Evolutionary conservation across 495 filamentous ascomycete species (phyloP).

Genomic region (Xylaria intraflava): DNA sequence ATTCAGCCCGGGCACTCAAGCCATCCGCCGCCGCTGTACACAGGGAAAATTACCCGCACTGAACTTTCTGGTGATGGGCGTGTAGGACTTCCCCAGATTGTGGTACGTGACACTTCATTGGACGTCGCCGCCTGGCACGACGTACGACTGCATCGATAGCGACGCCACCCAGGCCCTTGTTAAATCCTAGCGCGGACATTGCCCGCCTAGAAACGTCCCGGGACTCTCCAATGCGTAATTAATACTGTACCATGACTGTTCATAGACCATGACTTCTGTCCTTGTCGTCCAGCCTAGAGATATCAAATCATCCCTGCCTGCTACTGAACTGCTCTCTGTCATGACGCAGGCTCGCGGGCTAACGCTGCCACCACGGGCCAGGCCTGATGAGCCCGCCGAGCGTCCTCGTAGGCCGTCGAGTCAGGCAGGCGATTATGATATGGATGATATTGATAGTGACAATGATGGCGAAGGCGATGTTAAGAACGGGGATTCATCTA

Average conservation of each 20-base stretch:
- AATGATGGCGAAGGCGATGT: constrained; percentile 29
- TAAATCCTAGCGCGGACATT: not conserved
- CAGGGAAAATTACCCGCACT: constrained; percentile 3
- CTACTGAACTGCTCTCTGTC: constrained; percentile 29
- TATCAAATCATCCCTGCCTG: constrained; percentile 30
- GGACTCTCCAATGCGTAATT: constrained; percentile 7
- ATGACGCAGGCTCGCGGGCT: constrained; percentile 39
- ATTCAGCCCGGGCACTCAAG: constrained; percentile 1
- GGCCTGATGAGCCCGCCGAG: constrained; percentile 41
- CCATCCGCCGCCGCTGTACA: not conserved
- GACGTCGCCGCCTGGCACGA: constrained; percentile 15
- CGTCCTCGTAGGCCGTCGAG: constrained; percentile 39
- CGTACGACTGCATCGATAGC: constrained; percentile 14
- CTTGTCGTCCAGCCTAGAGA: constrained; percentile 37
- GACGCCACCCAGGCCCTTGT: constrained; percentile 9
- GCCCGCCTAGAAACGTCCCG: constrained; percentile 2
- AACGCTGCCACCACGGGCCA: constrained; percentile 34
- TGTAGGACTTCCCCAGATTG: constrained; percentile 17
- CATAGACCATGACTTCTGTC: constrained; percentile 41
- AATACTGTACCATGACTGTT: constrained; percentile 12
- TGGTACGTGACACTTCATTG: constrained; percentile 19
- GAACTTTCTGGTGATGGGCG: constrained; percentile 3
- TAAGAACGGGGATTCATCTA: constrained; percentile 44
- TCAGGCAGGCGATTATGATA: constrained; percentile 39
- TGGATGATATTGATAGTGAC: constrained; percentile 11